Conservation (phyloP, 495 filamentous ascomycete species). For the Penicillium psychrofluorescens region DNA sequence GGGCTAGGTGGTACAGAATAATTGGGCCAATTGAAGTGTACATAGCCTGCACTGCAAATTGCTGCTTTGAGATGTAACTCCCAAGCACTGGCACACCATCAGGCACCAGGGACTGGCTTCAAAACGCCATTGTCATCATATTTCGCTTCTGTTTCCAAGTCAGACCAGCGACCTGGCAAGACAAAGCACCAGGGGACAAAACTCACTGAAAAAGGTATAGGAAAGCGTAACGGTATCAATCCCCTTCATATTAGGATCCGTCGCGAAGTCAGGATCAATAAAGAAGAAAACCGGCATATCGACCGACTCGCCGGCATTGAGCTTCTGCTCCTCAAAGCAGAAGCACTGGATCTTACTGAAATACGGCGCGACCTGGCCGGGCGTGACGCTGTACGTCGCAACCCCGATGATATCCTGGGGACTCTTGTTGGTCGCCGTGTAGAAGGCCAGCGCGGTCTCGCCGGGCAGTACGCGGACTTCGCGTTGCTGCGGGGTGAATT, state of each 20-base stretch:
- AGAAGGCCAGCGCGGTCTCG: constrained; percentile 96
- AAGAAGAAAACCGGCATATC: constrained; percentile 99
- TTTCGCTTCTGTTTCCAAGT: constrained; percentile 58
- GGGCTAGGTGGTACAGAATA: not conserved
- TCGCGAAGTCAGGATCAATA: constrained; percentile 90
- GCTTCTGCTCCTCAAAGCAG: constrained; percentile 94
- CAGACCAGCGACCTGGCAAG: constrained; percentile 10
- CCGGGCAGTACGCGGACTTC: constrained; percentile 93
- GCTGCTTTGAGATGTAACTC: no score
- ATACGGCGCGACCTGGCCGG: constrained; percentile 91
- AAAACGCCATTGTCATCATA: constrained; percentile 77
- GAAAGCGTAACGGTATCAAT: constrained; percentile 92
- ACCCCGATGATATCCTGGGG: constrained; percentile 93
- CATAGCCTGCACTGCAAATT: no score
- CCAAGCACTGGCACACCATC: not conserved
- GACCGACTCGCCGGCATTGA: constrained; percentile 93
- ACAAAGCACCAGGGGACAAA: not conserved
- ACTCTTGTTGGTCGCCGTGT: constrained; percentile 88
- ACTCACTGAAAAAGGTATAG: constrained; percentile 98
- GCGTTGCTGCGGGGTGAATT: constrained; percentile 92
- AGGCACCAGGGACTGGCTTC: constrained; percentile 26
- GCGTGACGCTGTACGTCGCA: constrained; percentile 94
- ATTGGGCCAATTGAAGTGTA: no score
- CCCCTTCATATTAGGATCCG: constrained; percentile 84
- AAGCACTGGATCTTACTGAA: constrained; percentile 99